phyloP scores from a whole-genome alignment of 75 land plant genomes.

The Picea sitchensis region DNA sequence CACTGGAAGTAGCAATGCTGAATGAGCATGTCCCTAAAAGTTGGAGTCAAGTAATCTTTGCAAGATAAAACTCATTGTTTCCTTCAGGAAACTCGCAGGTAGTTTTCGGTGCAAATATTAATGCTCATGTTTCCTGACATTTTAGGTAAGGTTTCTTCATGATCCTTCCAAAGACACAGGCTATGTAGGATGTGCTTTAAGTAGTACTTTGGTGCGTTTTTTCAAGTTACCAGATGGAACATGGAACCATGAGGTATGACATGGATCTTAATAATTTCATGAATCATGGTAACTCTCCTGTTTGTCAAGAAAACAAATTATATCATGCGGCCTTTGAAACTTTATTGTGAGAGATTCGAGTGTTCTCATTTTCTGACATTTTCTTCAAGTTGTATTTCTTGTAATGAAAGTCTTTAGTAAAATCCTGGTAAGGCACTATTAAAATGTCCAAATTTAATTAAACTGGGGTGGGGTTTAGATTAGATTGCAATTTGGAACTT shows the following conservation, averaged over 20 bases:
- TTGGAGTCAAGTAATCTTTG: too few species aligned
- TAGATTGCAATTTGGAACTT: too few species aligned
- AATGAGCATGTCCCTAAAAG: too few species aligned
- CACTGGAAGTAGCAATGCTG: too few species aligned
- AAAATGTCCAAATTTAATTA: too few species aligned
- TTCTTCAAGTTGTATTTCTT: too few species aligned
- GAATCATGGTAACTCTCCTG: background rate
- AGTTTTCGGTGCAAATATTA: background rate
- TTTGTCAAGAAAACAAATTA: background rate
- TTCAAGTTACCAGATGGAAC: conserved; percentile 33
- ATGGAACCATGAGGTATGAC: conserved; percentile 36
- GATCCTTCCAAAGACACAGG: conserved; percentile 86
- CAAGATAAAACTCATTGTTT: too few species aligned
- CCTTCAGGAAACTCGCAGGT: too few species aligned
- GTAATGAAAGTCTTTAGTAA: too few species aligned
- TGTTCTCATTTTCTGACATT: too few species aligned
- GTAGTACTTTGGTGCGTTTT: conserved; percentile 39
- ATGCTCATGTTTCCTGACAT: background rate
- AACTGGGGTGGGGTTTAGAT: too few species aligned
- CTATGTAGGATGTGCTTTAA: conserved; percentile 39
- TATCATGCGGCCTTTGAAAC: background rate
- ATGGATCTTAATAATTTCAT: background rate
- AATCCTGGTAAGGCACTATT: too few species aligned
- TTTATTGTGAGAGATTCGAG: background rate
- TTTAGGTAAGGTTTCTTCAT: conserved; percentile 48